Conservation (phyloP, 164 flowering plant genomes). For the Kingdonia uniflora region DNA sequence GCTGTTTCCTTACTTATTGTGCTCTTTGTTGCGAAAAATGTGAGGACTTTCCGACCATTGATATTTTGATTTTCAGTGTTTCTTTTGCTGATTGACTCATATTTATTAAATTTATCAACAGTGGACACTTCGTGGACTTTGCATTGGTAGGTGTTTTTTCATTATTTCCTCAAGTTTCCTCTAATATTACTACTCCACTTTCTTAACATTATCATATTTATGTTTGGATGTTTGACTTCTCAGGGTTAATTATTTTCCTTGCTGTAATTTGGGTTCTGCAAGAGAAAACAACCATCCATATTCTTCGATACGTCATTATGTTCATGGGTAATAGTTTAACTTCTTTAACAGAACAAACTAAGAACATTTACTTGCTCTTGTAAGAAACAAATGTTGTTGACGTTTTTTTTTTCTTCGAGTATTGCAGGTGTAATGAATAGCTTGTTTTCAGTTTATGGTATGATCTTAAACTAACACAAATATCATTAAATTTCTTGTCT, state of each 20-base stretch:
- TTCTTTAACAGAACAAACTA: background rate
- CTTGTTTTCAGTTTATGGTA: constrained; percentile 85
- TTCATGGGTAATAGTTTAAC: constrained; percentile 57
- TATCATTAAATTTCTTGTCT: too few relatives aligned
- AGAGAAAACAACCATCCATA: constrained; percentile 56
- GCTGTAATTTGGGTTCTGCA: constrained; percentile 77
- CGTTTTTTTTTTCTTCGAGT: background rate
- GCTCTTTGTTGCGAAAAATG: constrained; percentile 87
- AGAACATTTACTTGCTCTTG: background rate
- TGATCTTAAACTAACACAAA: constrained; percentile 1
- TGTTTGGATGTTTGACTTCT: constrained; percentile 1
- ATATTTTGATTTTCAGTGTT: background rate
- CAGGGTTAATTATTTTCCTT: constrained; percentile 87
- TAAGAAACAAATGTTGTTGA: background rate
- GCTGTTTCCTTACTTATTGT: constrained; percentile 66
- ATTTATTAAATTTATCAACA: constrained; percentile 17
- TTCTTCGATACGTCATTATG: constrained; percentile 79
- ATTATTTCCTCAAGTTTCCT: background rate
- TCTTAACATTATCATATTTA: background rate
- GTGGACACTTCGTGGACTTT: constrained; percentile 98
- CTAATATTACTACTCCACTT: background rate
- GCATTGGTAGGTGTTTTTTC: constrained; percentile 49
- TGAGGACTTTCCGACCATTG: constrained; percentile 22
- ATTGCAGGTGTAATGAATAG: constrained; percentile 90
- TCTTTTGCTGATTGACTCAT: background rate